A percentile compares a stretch with the other conserved stretches of the same genome.
Evolutionary conservation across 1,139 yeast genomes (phyloP).

Genomic region (Suhomyces kunorum): DNA sequence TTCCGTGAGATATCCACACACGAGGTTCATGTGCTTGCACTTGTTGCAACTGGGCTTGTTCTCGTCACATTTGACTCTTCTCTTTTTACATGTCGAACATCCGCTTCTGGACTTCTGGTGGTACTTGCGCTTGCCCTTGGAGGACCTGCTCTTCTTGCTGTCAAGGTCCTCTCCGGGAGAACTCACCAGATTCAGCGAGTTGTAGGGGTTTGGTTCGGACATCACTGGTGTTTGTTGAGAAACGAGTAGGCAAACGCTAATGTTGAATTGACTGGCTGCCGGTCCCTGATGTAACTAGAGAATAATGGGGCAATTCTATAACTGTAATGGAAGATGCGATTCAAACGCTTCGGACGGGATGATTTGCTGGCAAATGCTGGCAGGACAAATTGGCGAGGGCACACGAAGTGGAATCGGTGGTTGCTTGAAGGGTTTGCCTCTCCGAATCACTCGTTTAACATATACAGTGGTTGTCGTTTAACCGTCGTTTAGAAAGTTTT

Average conservation of each 20-base stretch:
- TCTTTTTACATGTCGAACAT: conserved; percentile 81
- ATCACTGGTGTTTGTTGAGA: conserved; percentile 12
- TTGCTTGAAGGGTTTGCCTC: background rate
- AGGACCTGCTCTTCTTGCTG: conserved; percentile 19
- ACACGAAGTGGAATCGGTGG: background rate
- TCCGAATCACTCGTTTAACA: conserved; percentile 5
- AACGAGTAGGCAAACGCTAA: conserved; percentile 5
- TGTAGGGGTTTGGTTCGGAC: conserved; percentile 5
- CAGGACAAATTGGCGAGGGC: background rate
- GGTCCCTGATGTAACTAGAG: background rate
- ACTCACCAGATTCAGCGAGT: background rate
- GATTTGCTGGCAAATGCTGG: background rate
- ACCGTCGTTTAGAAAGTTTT: conserved; percentile 8
- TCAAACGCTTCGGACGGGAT: background rate
- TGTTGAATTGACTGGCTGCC: conserved; percentile 9
- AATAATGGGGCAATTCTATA: background rate
- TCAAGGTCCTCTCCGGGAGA: conserved; percentile 1
- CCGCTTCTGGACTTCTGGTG: conserved; percentile 89
- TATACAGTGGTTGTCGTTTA: conserved; percentile 8
- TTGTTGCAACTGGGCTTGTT: conserved; percentile 75
- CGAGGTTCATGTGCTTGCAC: conserved; percentile 74
- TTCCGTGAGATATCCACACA: conserved; percentile 56
- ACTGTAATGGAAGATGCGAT: background rate
- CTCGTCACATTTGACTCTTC: conserved; percentile 94
- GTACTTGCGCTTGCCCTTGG: conserved; percentile 60